These are phyloP conservation scores for Psilocybe cyanescens DNA, from an alignment of 768 basidiomycete species.

Conservation along the genomic window DNA sequence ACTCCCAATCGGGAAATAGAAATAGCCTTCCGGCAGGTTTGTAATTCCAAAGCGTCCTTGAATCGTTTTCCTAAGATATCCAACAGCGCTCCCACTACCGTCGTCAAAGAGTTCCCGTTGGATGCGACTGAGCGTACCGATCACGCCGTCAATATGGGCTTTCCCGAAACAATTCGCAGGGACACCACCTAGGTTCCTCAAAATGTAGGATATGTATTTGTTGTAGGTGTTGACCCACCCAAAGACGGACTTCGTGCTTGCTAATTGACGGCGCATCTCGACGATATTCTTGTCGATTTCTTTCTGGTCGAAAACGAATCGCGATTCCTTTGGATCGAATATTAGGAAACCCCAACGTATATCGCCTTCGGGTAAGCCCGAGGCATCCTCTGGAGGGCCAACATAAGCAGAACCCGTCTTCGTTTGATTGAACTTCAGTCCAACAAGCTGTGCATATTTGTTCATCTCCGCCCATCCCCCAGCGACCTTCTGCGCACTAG, in stretches of 20 bases:
- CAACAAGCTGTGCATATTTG: constrained; percentile 41
- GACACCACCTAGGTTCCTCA: constrained; percentile 37
- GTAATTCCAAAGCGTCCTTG: constrained; percentile 33
- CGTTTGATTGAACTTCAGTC: constrained; percentile 42
- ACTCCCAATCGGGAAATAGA: constrained; percentile 40
- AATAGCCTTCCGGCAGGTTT: constrained; percentile 44
- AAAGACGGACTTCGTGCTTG: constrained; percentile 37
- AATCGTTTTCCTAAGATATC: constrained; percentile 27
- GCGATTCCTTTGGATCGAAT: constrained; percentile 29
- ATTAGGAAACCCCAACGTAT: constrained; percentile 45
- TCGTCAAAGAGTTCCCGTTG: constrained; percentile 35
- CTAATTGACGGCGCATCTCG: constrained; percentile 42
- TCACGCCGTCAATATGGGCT: constrained; percentile 33
- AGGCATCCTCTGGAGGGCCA: constrained; percentile 18
- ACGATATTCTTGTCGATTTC: constrained; percentile 39
- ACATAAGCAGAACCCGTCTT: constrained; percentile 48
- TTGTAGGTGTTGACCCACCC: constrained; percentile 43
- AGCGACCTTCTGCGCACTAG: constrained; percentile 34
- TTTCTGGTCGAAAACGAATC: constrained; percentile 41
- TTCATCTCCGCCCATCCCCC: constrained; percentile 47
- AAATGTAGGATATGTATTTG: constrained; percentile 42
- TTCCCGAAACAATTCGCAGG: constrained; percentile 36
- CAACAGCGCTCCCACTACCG: constrained; percentile 23
- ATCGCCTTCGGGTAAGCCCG: constrained; percentile 33
- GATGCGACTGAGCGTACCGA: constrained; percentile 34